These are phyloP conservation scores for Clathrospora elynae DNA, from an alignment of 2,329 filamentous ascomycete species.

Conservation along the genomic window DNA sequence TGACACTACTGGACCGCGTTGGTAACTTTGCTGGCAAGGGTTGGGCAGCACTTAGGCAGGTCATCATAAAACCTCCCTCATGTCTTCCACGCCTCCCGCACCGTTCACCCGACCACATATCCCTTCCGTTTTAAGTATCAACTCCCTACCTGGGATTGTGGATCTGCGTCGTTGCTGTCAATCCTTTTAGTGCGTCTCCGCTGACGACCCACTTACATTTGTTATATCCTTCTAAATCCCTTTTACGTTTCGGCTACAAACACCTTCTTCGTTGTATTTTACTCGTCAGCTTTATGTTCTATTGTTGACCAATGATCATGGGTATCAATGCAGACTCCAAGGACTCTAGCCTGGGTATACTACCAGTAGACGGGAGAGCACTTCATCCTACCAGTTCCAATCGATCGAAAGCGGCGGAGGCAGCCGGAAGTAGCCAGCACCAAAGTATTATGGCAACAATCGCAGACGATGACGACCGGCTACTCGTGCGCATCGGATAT, in stretches of 20 bases:
- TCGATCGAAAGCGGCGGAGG: slow-evolving; percentile 34
- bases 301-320: slow-evolving; percentile 35
- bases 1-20: slow-evolving; percentile 28
- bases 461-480: slow-evolving; percentile 63
- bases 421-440: slow-evolving; percentile 18
- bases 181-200: slow-evolving; percentile 34
- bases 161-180: slow-evolving; percentile 35
- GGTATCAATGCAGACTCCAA: slow-evolving; percentile 34
- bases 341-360: slow-evolving; percentile 15
- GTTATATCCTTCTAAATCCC: slow-evolving; percentile 31
- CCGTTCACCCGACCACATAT: slow-evolving; percentile 29
- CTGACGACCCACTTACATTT: slow-evolving; percentile 34
- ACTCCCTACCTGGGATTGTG: slow-evolving; percentile 31
- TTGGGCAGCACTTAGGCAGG: slow-evolving; percentile 33
- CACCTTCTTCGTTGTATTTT: slow-evolving; percentile 9
- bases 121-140: slow-evolving; percentile 36
- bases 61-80: slow-evolving; percentile 32
- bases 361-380: slow-evolving; percentile 16
- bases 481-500: slow-evolving; percentile 66
- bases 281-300: slow-evolving; percentile 26
- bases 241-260: slow-evolving; percentile 19
- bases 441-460: slow-evolving; percentile 55
- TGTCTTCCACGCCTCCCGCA: slow-evolving; percentile 24
- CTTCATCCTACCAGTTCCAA: slow-evolving; percentile 27
- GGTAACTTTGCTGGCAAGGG: slow-evolving; percentile 24